Evolutionary conservation across 1,139 yeast species (phyloP).

Genomic region (Candida sp.): DNA sequence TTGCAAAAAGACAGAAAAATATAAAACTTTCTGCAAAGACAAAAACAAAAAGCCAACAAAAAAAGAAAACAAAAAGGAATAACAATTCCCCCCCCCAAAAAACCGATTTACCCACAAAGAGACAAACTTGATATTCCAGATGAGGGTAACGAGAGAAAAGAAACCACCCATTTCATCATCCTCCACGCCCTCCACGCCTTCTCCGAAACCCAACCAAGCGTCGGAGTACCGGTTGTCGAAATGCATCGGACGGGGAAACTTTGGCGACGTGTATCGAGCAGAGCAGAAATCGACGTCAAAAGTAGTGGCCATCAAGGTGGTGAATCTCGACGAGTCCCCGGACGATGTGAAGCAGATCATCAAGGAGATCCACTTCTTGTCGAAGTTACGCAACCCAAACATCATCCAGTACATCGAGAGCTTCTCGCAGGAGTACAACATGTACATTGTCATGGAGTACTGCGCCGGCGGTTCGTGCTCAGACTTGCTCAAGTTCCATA

Average conservation of each 20-base stretch:
- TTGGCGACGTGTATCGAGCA: constrained; percentile 86
- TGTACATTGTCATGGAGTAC: constrained; percentile 93
- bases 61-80: background rate
- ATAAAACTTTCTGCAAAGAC: too few relatives aligned
- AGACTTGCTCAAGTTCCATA: constrained; percentile 62
- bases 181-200: background rate
- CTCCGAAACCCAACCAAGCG: background rate
- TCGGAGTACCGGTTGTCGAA: constrained; percentile 45
- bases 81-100: constrained; percentile 4
- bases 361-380: constrained; percentile 77
- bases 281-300: constrained; percentile 24
- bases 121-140: background rate
- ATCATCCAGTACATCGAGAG: constrained; percentile 72
- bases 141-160: constrained; percentile 2
- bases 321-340: constrained; percentile 73
- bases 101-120: background rate
- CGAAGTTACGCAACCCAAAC: constrained; percentile 63
- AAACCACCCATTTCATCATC: background rate
- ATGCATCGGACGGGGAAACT: constrained; percentile 83
- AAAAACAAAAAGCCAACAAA: constrained; percentile 2
- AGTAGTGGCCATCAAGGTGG: constrained; percentile 70
- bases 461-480: constrained; percentile 94
- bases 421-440: constrained; percentile 60
- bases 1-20: background rate
- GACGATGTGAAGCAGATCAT: constrained; percentile 69